Percentiles rank a stretch among this genome's conserved stretches.
Evolutionary conservation across 768 basidiomycete species (phyloP).

Genomic region (Coprinopsis sp.): DNA sequence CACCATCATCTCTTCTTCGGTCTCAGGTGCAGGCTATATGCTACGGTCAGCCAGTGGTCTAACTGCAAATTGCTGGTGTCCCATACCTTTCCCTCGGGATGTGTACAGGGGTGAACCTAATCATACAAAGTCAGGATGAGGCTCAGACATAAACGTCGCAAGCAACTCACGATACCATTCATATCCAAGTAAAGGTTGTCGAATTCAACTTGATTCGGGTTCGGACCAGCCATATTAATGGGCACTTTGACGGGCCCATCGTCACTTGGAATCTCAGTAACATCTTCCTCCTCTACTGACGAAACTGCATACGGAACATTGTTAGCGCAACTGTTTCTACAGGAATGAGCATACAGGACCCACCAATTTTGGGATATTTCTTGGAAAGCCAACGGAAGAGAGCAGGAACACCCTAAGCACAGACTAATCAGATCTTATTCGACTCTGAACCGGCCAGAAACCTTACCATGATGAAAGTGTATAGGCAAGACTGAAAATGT

Average conservation of each 20-base stretch:
- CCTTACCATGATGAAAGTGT: too few species aligned
- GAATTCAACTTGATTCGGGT: conserved; percentile 95
- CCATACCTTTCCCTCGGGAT: conserved; percentile 91
- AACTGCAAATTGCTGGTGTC: conserved; percentile 11
- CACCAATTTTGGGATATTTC: conserved; percentile 97
- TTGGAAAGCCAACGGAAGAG: conserved; percentile 98
- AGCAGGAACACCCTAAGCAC: conserved; percentile 85
- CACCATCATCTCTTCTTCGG: conserved; percentile 99
- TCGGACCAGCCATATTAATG: conserved; percentile 70
- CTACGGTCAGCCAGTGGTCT: neutral
- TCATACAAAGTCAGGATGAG: conserved; percentile 5
- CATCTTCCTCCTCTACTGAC: conserved; percentile 83
- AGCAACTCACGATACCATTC: conserved; percentile 89
- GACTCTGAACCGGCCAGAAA: too few species aligned
- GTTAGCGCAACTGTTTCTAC: neutral
- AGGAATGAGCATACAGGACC: conserved; percentile 21
- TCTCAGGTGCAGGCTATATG: conserved; percentile 85
- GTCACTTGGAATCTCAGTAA: conserved; percentile 59
- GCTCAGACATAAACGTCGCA: neutral
- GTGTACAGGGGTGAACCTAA: conserved; percentile 97
- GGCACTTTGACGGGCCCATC: conserved; percentile 70
- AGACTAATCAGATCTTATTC: conserved; percentile 1
- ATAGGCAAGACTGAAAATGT: too few species aligned
- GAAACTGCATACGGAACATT: conserved; percentile 39
- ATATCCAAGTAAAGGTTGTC: conserved; percentile 98